Evolutionary conservation across 1,284 basidiomycete species (phyloP).

Genomic region (Tilletia horrida): DNA sequence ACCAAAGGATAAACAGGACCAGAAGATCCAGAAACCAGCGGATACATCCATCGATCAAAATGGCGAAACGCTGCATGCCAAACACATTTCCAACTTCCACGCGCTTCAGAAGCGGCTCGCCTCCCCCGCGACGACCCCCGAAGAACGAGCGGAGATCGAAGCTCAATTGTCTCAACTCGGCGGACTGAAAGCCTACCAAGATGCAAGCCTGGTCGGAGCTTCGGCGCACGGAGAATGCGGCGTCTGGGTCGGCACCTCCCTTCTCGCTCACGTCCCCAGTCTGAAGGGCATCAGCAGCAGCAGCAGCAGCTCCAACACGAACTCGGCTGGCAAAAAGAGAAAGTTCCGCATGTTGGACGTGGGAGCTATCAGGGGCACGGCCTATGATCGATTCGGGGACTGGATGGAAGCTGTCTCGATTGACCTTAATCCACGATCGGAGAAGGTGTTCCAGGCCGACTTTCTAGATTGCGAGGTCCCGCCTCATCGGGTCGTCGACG

Average conservation of each 20-base stretch:
- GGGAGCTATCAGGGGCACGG: conserved; percentile 56
- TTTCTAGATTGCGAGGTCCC: conserved; percentile 55
- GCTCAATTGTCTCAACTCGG: conserved; percentile 38
- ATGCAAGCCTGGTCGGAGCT: conserved; percentile 34
- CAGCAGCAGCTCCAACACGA: too few species aligned
- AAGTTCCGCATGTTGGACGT: conserved; percentile 55
- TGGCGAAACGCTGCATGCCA: conserved; percentile 33
- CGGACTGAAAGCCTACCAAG: conserved; percentile 48
- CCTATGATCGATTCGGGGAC: conserved; percentile 49
- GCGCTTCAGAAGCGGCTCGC: conserved; percentile 47
- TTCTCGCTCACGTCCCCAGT: neutral
- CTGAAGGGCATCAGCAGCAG: too few species aligned
- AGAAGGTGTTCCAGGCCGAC: conserved; percentile 52
- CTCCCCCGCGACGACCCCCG: conserved; percentile 33
- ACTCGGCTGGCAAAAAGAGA: too few species aligned
- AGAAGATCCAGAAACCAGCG: neutral
- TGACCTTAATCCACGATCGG: conserved; percentile 56
- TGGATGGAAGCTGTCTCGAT: conserved; percentile 55
- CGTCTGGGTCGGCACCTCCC: conserved; percentile 19
- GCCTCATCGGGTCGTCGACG: neutral
- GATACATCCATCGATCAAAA: conserved; percentile 3
- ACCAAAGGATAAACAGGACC: conserved; percentile 21
- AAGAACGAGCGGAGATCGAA: conserved; percentile 33
- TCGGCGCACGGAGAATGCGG: conserved; percentile 24
- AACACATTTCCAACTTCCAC: conserved; percentile 47